Evolutionary conservation across 108 stramenopile genomes (phyloP).

Genomic region (Fragilariopsis cylindrus): DNA sequence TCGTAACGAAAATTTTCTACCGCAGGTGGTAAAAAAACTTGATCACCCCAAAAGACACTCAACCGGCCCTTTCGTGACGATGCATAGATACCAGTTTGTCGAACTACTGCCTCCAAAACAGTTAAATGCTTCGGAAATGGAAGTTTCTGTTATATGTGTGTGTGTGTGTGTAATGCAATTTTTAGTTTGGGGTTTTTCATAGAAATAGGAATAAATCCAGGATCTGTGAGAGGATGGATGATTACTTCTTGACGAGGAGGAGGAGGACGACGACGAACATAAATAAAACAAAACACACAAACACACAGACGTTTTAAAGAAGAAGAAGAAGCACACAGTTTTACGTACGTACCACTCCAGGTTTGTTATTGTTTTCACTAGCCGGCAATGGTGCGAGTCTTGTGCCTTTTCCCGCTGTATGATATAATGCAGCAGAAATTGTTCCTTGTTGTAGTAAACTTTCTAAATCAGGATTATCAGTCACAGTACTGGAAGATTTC

Average conservation of each 20-base stretch:
- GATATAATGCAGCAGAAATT: conserved; percentile 91
- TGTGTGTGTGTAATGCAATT: neutral
- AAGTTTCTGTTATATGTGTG: conserved; percentile 66
- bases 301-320: too few species aligned
- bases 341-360: conserved; percentile 87
- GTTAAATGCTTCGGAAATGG: conserved; percentile 88
- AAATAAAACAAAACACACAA: conserved; percentile 5
- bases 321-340: too few species aligned
- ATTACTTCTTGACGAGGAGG: neutral
- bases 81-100: conserved; percentile 97
- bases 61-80: conserved; percentile 90
- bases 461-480: conserved; percentile 57
- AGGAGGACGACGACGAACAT: neutral
- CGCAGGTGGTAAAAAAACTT: conserved; percentile 90
- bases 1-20: conserved; percentile 73
- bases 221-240: neutral
- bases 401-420: conserved; percentile 98
- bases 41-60: conserved; percentile 98
- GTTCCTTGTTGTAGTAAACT: conserved; percentile 43
- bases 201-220: neutral
- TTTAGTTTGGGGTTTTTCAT: neutral
- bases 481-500: conserved; percentile 39
- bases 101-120: conserved; percentile 96
- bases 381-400: conserved; percentile 97
- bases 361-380: conserved; percentile 99